Evolutionary conservation across 768 basidiomycete genomes (phyloP).

Genomic region (Pleurotus djamor): DNA sequence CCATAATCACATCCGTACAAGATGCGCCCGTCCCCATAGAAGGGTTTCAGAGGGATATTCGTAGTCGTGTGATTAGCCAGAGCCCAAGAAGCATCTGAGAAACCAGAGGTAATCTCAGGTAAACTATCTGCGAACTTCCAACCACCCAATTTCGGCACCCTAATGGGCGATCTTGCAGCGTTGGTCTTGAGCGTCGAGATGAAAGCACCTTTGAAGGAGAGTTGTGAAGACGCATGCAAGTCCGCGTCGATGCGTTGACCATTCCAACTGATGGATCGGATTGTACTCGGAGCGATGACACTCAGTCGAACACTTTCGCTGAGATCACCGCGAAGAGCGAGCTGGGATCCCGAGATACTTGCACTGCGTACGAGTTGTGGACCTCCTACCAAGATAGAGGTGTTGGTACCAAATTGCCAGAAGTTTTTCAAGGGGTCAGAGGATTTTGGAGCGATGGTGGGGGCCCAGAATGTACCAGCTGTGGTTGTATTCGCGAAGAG

Average conservation of each 20-base stretch:
- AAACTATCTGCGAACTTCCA: constrained; percentile 80
- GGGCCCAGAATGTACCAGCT: constrained; percentile 76
- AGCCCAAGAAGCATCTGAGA: constrained; percentile 65
- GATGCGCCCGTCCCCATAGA: constrained; percentile 74
- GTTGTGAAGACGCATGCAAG: constrained; percentile 21
- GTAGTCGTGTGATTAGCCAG: constrained; percentile 71
- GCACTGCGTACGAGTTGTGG: constrained; percentile 65
- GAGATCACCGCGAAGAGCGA: constrained; percentile 70
- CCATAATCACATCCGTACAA: constrained; percentile 87
- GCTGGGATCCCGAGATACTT: constrained; percentile 40
- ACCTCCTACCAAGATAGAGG: constrained; percentile 62
- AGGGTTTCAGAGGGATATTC: constrained; percentile 66
- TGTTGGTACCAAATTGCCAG: constrained; percentile 75
- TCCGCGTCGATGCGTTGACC: constrained; percentile 44
- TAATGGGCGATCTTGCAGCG: constrained; percentile 23
- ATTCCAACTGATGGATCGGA: constrained; percentile 71
- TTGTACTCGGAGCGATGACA: constrained; percentile 56
- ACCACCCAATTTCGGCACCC: constrained; percentile 47
- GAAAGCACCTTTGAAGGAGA: constrained; percentile 43
- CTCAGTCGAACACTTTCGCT: constrained; percentile 55
- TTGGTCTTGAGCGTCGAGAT: constrained; percentile 30
- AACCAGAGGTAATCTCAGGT: constrained; percentile 60
- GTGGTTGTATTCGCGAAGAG: constrained; percentile 66
- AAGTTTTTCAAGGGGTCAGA: constrained; percentile 50
- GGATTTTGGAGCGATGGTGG: constrained; percentile 46